A percentile compares a stretch with the other conserved stretches of the same genome.
Conservation (phyloP, 2,329 filamentous ascomycete species). For the Nannizziopsis arthrosporioides region DNA sequence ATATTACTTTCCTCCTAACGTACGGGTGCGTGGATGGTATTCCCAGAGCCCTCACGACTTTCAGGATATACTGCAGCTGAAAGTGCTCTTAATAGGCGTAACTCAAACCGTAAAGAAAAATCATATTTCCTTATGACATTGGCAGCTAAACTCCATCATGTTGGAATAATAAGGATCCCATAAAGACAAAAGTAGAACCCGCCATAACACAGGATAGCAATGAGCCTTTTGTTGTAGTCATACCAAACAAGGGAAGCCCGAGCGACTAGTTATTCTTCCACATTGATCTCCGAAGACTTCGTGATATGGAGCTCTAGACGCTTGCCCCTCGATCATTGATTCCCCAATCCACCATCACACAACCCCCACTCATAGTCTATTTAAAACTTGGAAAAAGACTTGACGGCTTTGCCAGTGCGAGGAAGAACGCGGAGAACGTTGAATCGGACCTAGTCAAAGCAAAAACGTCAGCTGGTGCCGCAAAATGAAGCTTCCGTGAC, state of each 20-base stretch:
- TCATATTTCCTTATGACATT: conserved; percentile 14
- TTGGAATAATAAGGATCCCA: conserved; percentile 11
- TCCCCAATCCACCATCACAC: conserved; percentile 18
- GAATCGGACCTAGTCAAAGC: conserved; percentile 68
- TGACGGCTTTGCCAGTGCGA: conserved; percentile 92
- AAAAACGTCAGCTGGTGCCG: background rate
- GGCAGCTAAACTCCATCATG: conserved; percentile 15
- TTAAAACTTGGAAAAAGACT: conserved; percentile 99
- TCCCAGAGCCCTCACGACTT: too few species aligned
- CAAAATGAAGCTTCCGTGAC: too few species aligned
- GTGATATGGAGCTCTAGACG: conserved; percentile 2
- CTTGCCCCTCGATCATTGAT: conserved; percentile 12
- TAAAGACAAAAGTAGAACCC: conserved; percentile 13
- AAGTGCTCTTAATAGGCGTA: too few species aligned
- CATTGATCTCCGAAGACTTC: conserved; percentile 7
- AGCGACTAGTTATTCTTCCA: conserved; percentile 9
- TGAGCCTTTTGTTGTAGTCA: conserved; percentile 10
- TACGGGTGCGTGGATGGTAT: too few species aligned
- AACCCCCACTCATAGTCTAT: conserved; percentile 20
- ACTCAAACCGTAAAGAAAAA: conserved; percentile 3
- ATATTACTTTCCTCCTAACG: too few species aligned
- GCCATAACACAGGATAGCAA: conserved; percentile 10
- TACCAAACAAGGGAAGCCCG: background rate
- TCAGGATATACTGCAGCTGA: too few species aligned
- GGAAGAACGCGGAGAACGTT: conserved; percentile 98